phyloP scores from a whole-genome alignment of 106 monocot genomes.

The Dioscorea zingiberensis region DNA sequence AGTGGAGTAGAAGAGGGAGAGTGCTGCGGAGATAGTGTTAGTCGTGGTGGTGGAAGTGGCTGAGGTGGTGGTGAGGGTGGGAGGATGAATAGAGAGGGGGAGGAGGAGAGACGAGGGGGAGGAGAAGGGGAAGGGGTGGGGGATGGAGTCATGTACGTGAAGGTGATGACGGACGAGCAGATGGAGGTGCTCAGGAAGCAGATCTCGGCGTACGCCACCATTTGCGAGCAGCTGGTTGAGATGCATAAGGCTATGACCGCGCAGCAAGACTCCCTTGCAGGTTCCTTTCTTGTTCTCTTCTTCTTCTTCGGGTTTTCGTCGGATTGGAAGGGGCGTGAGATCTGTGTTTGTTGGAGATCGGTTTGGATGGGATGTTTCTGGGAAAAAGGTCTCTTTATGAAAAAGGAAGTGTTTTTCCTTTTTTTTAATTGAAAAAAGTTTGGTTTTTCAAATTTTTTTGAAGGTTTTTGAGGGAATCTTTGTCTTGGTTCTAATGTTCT shows the following conservation, averaged over 20 bases:
- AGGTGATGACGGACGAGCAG: constrained; percentile 87
- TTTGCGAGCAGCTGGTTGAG: constrained; percentile 73
- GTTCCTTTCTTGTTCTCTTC: constrained; percentile 1
- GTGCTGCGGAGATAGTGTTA: too few species aligned
- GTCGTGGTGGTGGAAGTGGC: neutral
- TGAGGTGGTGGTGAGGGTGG: neutral
- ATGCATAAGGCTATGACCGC: constrained; percentile 49
- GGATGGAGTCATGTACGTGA: constrained; percentile 27
- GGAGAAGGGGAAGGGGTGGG: constrained; percentile 1
- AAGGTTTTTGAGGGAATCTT: too few species aligned
- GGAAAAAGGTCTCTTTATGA: too few species aligned
- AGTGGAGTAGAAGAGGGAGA: constrained; percentile 15
- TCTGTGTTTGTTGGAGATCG: too few species aligned
- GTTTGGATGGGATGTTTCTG: too few species aligned
- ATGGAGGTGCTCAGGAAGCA: constrained; percentile 70
- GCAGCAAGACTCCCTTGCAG: constrained; percentile 45
- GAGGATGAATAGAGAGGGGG: neutral
- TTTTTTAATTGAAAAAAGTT: too few species aligned
- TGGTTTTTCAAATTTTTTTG: too few species aligned
- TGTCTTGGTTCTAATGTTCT: too few species aligned
- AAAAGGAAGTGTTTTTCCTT: too few species aligned
- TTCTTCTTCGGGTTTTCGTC: too few species aligned
- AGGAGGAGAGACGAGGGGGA: constrained; percentile 2
- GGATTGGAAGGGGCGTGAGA: too few species aligned
- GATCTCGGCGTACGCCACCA: constrained; percentile 63